Percentiles rank a stretch among this genome's conserved stretches.
phyloP scores from a whole-genome alignment of 257 asterid genomes.

The Solanum pennellii region DNA sequence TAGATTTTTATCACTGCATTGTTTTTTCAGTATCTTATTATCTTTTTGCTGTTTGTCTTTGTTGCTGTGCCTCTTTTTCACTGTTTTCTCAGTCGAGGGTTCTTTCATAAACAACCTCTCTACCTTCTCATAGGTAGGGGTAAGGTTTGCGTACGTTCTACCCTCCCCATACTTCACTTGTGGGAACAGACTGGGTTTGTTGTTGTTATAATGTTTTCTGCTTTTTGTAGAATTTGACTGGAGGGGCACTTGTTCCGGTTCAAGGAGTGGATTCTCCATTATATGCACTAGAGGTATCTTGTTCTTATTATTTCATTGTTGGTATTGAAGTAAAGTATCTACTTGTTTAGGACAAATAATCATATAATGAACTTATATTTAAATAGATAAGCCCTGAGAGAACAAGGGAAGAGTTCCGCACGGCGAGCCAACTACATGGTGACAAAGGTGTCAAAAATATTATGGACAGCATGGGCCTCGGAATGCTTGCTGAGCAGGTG shows the following conservation, averaged over 20 bases:
- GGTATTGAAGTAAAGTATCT: neutral
- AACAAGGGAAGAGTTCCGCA: conserved; percentile 39
- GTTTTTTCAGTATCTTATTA: neutral
- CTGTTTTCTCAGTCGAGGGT: neutral
- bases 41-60: neutral
- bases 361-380: neutral
- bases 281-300: conserved; percentile 54
- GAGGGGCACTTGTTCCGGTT: conserved; percentile 59
- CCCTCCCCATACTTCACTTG: neutral
- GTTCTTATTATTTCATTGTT: neutral
- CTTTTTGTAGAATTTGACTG: conserved; percentile 46
- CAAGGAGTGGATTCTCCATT: conserved; percentile 68
- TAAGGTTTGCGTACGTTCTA: neutral
- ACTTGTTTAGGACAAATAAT: neutral
- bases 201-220: neutral
- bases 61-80: neutral
- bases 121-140: neutral
- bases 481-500: conserved; percentile 55
- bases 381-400: conserved; percentile 54
- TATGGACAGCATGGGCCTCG: conserved; percentile 67
- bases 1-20: neutral
- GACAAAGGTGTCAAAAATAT: conserved; percentile 34
- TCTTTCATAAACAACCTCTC: neutral
- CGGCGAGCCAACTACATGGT: conserved; percentile 22
- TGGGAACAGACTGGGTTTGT: neutral